Evolutionary conservation across 257 asterid genomes (phyloP).

Genomic region (Primulina eburnea): DNA sequence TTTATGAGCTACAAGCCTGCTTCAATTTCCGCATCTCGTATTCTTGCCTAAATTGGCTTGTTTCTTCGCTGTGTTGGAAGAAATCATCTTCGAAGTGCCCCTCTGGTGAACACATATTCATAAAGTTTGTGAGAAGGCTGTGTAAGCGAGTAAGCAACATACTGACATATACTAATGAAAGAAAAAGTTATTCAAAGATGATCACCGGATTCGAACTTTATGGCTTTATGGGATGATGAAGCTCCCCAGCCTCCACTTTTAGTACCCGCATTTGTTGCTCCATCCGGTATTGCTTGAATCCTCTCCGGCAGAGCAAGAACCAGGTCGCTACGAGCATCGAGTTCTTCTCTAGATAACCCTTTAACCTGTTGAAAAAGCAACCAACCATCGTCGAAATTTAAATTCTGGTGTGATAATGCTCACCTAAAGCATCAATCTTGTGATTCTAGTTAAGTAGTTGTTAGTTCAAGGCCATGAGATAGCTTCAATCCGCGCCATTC

Average conservation of each 20-base stretch:
- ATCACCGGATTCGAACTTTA: slow-evolving; percentile 67
- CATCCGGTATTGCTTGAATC: slow-evolving; percentile 73
- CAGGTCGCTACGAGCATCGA: slow-evolving; percentile 63
- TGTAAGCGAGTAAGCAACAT: background rate
- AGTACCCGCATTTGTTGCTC: slow-evolving; percentile 30
- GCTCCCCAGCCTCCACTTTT: slow-evolving; percentile 48
- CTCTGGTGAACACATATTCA: slow-evolving; percentile 34
- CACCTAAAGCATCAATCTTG: too few species aligned
- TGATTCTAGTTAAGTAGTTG: too few species aligned
- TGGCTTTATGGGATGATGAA: slow-evolving; percentile 54
- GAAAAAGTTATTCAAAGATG: background rate
- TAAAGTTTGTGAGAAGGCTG: background rate
- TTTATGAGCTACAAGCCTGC: slow-evolving; percentile 66
- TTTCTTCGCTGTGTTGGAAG: slow-evolving; percentile 64
- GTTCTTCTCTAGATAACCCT: slow-evolving; percentile 64
- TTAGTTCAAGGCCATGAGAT: too few species aligned
- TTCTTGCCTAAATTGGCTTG: slow-evolving; percentile 67
- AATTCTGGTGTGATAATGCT: background rate
- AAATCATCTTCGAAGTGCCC: slow-evolving; percentile 47
- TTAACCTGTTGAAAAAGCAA: slow-evolving; percentile 50
- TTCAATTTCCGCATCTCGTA: slow-evolving; percentile 80
- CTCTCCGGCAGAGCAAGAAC: slow-evolving; percentile 66
- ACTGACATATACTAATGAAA: background rate
- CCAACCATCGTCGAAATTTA: slow-evolving; percentile 15
- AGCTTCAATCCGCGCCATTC: too few species aligned